Evolutionary conservation across 805 yeast species (phyloP).

Genomic region (Sugiyamaella chiloensis): DNA sequence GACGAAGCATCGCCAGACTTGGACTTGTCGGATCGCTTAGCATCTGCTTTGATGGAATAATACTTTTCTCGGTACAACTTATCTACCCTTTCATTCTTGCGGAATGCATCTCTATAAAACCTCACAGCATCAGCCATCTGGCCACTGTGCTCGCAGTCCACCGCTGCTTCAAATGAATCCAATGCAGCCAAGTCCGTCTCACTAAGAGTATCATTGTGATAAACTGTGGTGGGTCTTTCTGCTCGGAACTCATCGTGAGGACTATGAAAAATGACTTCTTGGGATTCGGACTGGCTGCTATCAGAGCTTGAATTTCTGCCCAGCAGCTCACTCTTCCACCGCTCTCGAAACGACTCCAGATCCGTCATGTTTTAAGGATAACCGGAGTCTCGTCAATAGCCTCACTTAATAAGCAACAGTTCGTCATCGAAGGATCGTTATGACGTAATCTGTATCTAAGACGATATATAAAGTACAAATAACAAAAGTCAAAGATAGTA

Average conservation of each 20-base stretch:
- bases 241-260: conserved; percentile 15
- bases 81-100: conserved; percentile 59
- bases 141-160: conserved; percentile 68
- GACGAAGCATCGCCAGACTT: neutral
- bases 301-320: neutral
- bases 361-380: no score
- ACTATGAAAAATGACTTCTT: neutral
- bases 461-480: no score
- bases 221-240: conserved; percentile 19
- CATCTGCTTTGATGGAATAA: conserved; percentile 19
- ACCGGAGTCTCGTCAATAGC: no score
- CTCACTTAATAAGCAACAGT: no score
- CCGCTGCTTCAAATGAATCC: conserved; percentile 63
- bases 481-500: no score
- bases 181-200: conserved; percentile 46
- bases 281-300: neutral
- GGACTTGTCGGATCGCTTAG: neutral
- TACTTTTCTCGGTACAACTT: conserved; percentile 53
- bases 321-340: conserved; percentile 1
- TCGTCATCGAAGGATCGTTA: no score
- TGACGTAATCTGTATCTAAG: no score
- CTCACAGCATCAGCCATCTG: conserved; percentile 78
- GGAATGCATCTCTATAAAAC: conserved; percentile 68
- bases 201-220: conserved; percentile 14
- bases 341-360: conserved; percentile 1